Evolutionary conservation across 768 basidiomycete genomes (phyloP).

Genomic region (Russula vinacea): DNA sequence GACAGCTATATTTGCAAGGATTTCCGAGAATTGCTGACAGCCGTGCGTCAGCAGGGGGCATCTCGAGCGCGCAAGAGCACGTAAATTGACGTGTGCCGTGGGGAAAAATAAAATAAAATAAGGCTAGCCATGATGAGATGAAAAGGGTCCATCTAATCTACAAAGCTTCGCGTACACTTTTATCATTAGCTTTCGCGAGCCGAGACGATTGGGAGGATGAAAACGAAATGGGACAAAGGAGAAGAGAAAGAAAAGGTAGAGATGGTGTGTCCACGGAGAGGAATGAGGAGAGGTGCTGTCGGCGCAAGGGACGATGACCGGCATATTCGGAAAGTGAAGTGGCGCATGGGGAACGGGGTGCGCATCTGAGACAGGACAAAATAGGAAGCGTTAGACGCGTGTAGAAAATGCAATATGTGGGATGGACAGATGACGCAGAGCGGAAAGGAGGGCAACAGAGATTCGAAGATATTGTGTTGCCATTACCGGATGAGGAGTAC

Average conservation of each 20-base stretch:
- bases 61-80: slow-evolving; percentile 11
- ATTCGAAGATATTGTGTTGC: slow-evolving; percentile 22
- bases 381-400: slow-evolving; percentile 19
- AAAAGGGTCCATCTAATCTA: neutral
- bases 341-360: slow-evolving; percentile 16
- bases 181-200: neutral
- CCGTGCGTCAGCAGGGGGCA: slow-evolving; percentile 12
- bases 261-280: slow-evolving; percentile 7
- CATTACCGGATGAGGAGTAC: slow-evolving; percentile 22
- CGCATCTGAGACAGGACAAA: slow-evolving; percentile 15
- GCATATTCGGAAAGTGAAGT: slow-evolving; percentile 18
- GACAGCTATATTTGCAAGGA: slow-evolving; percentile 17
- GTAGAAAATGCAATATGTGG: slow-evolving; percentile 2
- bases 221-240: neutral
- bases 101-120: slow-evolving; percentile 6
- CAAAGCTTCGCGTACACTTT: neutral
- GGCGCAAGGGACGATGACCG: neutral
- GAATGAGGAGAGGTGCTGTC: neutral
- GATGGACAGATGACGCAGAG: slow-evolving; percentile 20
- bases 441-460: slow-evolving; percentile 1
- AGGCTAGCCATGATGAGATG: neutral
- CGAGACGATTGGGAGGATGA: neutral
- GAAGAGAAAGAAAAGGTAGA: no score
- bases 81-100: slow-evolving; percentile 21
- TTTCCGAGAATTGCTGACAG: slow-evolving; percentile 22